phyloP scores from a whole-genome alignment of 768 basidiomycete genomes.

The Naganishia onofrii region DNA sequence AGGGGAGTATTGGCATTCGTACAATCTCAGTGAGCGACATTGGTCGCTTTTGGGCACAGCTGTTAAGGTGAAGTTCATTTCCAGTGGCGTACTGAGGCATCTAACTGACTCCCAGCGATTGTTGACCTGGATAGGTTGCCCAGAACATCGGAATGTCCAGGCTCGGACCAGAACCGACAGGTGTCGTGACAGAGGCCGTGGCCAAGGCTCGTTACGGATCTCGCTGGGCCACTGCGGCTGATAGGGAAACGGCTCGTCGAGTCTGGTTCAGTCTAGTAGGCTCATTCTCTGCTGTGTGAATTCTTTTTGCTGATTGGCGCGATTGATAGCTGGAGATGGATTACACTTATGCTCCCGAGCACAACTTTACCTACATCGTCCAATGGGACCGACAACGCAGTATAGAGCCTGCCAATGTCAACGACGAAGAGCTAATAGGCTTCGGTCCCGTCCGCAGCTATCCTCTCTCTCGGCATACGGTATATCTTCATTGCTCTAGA shows the following conservation, averaged over 20 bases:
- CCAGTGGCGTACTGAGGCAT: not conserved
- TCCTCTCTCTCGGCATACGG: slow-evolving; percentile 11
- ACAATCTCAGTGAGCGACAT: not conserved
- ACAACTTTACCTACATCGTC: slow-evolving; percentile 4
- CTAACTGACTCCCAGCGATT: not conserved
- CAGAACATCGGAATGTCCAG: slow-evolving; percentile 21
- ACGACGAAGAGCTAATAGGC: slow-evolving; percentile 11
- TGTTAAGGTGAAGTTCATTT: not conserved
- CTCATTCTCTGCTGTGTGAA: not conserved
- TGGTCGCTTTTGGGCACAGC: slow-evolving; percentile 7
- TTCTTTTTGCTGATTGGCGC: not conserved
- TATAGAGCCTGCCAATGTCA: slow-evolving; percentile 14
- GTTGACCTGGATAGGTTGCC: slow-evolving; percentile 1
- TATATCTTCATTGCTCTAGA: not conserved
- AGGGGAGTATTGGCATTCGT: not conserved
- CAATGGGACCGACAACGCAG: not conserved
- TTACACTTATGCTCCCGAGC: slow-evolving; percentile 1
- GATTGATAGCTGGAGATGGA: slow-evolving; percentile 12
- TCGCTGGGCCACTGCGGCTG: not conserved
- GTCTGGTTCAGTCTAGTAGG: slow-evolving; percentile 16
- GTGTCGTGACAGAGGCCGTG: not conserved
- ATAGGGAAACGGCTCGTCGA: not conserved
- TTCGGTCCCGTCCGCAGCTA: slow-evolving; percentile 5
- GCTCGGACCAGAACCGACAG: slow-evolving; percentile 5
- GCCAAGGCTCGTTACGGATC: not conserved